phyloP scores from a whole-genome alignment of 2,329 filamentous ascomycete species.

The Fragosphaeria purpurea region DNA sequence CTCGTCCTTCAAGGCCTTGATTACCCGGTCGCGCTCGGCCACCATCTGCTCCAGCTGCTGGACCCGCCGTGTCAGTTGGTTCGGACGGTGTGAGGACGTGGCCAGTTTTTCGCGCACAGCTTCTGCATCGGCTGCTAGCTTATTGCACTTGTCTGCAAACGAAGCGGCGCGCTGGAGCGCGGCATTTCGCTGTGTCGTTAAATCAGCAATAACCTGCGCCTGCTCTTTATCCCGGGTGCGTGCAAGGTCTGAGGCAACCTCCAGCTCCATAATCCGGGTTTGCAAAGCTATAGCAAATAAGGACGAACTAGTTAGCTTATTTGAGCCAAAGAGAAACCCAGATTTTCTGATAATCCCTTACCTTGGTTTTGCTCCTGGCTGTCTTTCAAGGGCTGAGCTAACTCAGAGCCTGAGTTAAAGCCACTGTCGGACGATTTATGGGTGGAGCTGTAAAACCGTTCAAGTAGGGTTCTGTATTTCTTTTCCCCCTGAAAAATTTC shows the following conservation, averaged over 20 bases:
- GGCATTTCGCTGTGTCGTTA: conserved; percentile 9
- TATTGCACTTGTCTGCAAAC: conserved; percentile 1
- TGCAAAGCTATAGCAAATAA: conserved; percentile 1
- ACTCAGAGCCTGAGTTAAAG: neutral
- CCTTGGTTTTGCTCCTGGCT: conserved; percentile 6
- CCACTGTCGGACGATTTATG: conserved; percentile 8
- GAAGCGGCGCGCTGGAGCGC: conserved; percentile 4
- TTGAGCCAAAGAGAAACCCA: neutral
- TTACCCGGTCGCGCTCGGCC: conserved; percentile 14
- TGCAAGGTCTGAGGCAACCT: conserved; percentile 7
- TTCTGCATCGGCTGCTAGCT: conserved; percentile 8
- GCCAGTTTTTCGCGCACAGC: conserved; percentile 7
- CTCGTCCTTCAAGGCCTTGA: conserved; percentile 13
- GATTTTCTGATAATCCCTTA: neutral
- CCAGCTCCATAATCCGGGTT: conserved; percentile 11
- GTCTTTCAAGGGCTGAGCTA: conserved; percentile 6
- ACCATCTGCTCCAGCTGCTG: conserved; percentile 14
- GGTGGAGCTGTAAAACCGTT: conserved; percentile 10
- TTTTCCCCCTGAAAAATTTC: conserved; percentile 14
- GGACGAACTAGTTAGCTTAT: no score
- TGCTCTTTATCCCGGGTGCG: conserved; percentile 10
- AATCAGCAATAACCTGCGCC: neutral
- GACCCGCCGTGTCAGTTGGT: conserved; percentile 10
- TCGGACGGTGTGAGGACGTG: neutral
- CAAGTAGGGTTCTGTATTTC: conserved; percentile 12